Evolutionary conservation across 2,329 filamentous ascomycete species (phyloP), one percentile per base, ranked within the genome.

Genomic region (Elsinoe perseae): DNA sequence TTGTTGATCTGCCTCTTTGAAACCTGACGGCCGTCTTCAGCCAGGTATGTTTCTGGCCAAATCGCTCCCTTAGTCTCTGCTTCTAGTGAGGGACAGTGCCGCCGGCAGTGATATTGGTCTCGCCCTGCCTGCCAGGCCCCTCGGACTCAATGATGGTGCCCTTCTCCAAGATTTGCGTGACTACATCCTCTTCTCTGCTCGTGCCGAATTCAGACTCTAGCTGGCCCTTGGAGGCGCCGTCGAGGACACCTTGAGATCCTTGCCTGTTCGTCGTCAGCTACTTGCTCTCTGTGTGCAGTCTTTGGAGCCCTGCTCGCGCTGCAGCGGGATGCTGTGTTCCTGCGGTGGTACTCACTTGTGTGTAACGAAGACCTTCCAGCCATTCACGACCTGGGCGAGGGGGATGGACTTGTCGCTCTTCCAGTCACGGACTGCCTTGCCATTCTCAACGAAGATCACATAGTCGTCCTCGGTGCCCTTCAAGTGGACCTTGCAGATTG

Each of bases 201-300:
- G 89, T 92, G 63, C 88, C 89, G 64, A 98, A 98, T 75, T 97
- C 91, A 63, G 84, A 86, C 67, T 93, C 85, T 3, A 98, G 78
- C 46, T 78, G 78, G 42, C 77, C 73, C 62, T 95, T 87, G 64
- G 88, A 86, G 7, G 91, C 90, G 8, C 76, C 74, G 67, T 96
- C 87, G 42, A 87, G 76, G 58, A 84, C 80, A 57, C 92, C 92
- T 70, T 95, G 89, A 43, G 81, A 82, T 62, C 92, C 92, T 70
- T 95, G 90, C 72, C 90, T 95, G 58, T 59, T 52, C 3, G 27
- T 23, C 2, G 32, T 32, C 28, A 25, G 48, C 38, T 3, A 23
- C 2, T 12, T 36, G 20, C 25, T 8, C 18, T 18, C 4, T 3
- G 8, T 18, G 6, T 9, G 4, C 3, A 20, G 3, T 16, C 16